Base-by-base conservation (phyloP, 345 rosid genomes). In the Hibiscus syriacus region DNA sequence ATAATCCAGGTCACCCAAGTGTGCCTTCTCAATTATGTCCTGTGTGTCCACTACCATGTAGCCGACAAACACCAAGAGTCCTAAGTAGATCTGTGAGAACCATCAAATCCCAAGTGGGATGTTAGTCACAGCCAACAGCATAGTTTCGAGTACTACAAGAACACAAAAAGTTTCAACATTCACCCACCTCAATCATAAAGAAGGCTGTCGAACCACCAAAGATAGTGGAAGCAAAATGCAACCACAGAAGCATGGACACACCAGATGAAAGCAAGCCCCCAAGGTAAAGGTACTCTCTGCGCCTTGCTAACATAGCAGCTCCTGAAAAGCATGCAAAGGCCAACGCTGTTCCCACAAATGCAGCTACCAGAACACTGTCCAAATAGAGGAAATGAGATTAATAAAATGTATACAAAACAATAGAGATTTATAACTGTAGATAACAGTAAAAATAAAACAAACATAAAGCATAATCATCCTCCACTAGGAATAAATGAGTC, bases 201-300 rank as follows among this genome's bases (percentile, higher is more conserved):
- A 95, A 19, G 30, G 97, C 82, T 2, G 94, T 84, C 26, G 97
- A 87, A 38, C 99, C 97, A 43, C 99, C 99, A 49, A 92, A 95
- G 84, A 95, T 80, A 0, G 86, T 66, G 59, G 97, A 85, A 36
- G 99, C 99, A 61, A 95, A 82, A 25, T 95, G 93, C 78, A 95
- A 75, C 99, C 99, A 95, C 29, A 92, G 67, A 2, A 95, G 86
- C 54, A 92, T 82, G 22, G 97, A 90, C 46, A 92, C 29, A 25
- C 96, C 97, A 77, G 98, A 92, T 2, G 97, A 90, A 20, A 95
- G 96, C 73, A 95, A 68, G n/a, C 99, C 99, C 67, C 96, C 93
- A 20, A 95, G 96, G 78, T 92, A 95, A 10, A 95, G 92, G 69
- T 88, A 95, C 77, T 95, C 99, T 36, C 99, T 85, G 8, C 99